A percentile compares a stretch with the other conserved stretches of the same genome.
Evolutionary conservation across 305 asterid species (phyloP).

Genomic region (Lippia alba): DNA sequence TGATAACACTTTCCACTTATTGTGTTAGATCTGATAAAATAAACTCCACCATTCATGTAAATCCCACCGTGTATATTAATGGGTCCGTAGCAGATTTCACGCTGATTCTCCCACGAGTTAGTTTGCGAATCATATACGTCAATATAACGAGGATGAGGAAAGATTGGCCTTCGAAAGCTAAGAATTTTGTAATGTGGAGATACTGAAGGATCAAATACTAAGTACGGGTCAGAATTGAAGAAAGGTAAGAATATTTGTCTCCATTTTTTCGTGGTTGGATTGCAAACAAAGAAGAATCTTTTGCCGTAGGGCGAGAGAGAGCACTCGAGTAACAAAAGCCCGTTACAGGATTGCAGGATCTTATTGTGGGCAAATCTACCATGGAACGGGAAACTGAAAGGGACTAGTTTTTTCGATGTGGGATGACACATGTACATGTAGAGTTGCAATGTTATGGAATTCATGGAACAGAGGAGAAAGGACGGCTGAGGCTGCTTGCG

Average conservation of each 20-base stretch:
- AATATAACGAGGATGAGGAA: not conserved
- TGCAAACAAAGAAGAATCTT: not conserved
- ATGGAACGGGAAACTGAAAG: not conserved
- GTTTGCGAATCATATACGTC: conserved; percentile 13
- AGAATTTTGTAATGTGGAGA: not conserved
- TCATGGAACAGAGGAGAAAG: not conserved
- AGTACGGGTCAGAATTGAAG: not conserved
- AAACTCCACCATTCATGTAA: conserved; percentile 1
- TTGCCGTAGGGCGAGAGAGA: not conserved
- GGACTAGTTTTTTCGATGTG: not conserved
- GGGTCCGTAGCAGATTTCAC: not conserved
- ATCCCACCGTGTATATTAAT: not conserved
- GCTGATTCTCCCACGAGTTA: not conserved
- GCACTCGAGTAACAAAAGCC: conserved; percentile 10
- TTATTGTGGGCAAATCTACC: not conserved
- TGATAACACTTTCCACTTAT: no score
- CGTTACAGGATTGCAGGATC: conserved; percentile 7
- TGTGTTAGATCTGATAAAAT: not conserved
- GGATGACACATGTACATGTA: not conserved
- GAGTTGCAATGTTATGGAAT: no score
- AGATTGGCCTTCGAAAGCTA: not conserved
- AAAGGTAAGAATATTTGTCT: not conserved
- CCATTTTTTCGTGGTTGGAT: not conserved
- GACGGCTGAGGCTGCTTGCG: not conserved
- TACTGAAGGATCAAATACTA: not conserved